Base-by-base conservation (phyloP, 2,329 filamentous ascomycete species). In the Didymella exigua region DNA sequence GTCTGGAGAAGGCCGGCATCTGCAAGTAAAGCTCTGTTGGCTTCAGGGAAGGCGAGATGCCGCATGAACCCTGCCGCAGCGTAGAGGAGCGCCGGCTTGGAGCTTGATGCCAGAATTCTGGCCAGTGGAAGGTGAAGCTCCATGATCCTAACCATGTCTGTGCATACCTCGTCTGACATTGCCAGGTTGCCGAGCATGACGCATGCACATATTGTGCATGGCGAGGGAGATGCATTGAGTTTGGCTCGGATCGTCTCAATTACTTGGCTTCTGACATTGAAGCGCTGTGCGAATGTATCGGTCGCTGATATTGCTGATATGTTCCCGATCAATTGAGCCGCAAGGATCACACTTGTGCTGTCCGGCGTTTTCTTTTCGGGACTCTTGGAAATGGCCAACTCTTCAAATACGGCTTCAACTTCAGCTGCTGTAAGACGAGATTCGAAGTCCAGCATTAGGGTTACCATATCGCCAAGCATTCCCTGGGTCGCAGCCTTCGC, bases 161-260 rank as follows among this genome's bases (percentile, higher is more conserved):
- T 70, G 44, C 67, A 74, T 2, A 66, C 61, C 43, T 68, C 53
- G 37, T 76, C 73, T 2, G 71, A 71, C 49, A 73, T 73, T 5
- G 72, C 72, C 24, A 75, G 51, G 37, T 76, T 76, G 4, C 73
- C 74, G n/a, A 76, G 67, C 40, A 74, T 70, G 33, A 76, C 68
- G 47, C 72, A 76, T 27, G 67, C 65, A 37, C 68, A 75, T 30
- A 75, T 69, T 1, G 63, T 68, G 5, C 66, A 71, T 33, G 69
- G 72, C 4, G 60, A 59, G 41, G 51, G 53, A 30, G 60, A 42
- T 14, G 60, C 58, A 16, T 60, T 51, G 19, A 74, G 38, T 33
- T 67, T 72, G 4, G 68, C 59, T 37, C 60, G 65, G 10, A 73
- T 42, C 27, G 65, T 68, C 31, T 67, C 62, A 9, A 74, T 60